phyloP scores from a whole-genome alignment of 169 alveolate genomes.

The Plasmodium gaboni region DNA sequence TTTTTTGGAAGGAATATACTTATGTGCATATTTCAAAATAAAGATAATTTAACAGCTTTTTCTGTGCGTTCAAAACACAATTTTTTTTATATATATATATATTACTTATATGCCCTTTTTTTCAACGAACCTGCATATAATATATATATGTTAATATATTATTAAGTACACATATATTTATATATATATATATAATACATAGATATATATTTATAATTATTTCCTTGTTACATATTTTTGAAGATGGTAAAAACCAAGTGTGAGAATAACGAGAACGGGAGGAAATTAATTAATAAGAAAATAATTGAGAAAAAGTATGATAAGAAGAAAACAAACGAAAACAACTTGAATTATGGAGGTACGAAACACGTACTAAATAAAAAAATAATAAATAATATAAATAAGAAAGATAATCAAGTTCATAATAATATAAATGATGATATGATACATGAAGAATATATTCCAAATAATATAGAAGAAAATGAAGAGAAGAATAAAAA shows the following conservation, averaged over 20 bases:
- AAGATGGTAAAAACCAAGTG: constrained; percentile 51
- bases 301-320: constrained; percentile 55
- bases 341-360: constrained; percentile 1
- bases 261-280: constrained; percentile 3
- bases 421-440: background rate
- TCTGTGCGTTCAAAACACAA: no score
- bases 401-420: background rate
- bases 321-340: constrained; percentile 13
- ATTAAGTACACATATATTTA: background rate
- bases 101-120: background rate
- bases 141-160: background rate
- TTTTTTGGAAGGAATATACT: no score
- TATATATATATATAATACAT: background rate
- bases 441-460: background rate
- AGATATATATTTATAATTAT: background rate
- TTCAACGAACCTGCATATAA: background rate
- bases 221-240: background rate
- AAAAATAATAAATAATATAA: constrained; percentile 6
- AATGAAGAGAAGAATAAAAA: background rate
- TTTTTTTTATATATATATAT: background rate
- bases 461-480: background rate
- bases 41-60: no score
- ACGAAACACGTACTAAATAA: constrained; percentile 6
- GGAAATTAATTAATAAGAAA: constrained; percentile 24
- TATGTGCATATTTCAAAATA: no score